Base-by-base conservation (phyloP, 2,329 filamentous ascomycete species). In the Fusarium cicatricum region DNA sequence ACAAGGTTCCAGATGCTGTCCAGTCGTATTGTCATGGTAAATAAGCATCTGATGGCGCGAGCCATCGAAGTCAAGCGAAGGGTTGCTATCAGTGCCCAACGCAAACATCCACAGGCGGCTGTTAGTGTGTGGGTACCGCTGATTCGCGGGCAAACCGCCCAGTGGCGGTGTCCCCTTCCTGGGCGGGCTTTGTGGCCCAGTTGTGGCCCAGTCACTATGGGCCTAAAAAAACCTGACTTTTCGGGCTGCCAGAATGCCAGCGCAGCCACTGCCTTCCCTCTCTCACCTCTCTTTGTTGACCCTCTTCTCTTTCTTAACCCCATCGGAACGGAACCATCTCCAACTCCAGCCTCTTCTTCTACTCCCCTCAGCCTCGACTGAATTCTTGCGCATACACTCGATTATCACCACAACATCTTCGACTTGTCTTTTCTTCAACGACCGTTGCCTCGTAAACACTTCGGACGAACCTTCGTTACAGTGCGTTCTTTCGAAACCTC, bases 201-300 rank as follows among this genome's bases (percentile, higher is more conserved):
- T 41, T 57, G 59, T 57, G 57, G 60, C 55, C 54, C 49, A 55
- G 61, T 55, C 59, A 58, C 63, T 55, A 52, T 29, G 33, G 52
- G 39, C 55, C 48, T 54, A 46, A 53, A 66, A 70, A 70, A 68
- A 62, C 68, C 67, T 68, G 69, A 71, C 66, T 71, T 71, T 71
- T 71, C 66, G 62, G 70, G 66, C 69, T 67, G 62, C 67, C 51
- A 60, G 42, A 53, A 58, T 60, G 65, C 62, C 57, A 58, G 51
- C 52, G 58, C 58, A 66, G 65, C 49, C 60, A 62, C 62, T 58
- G 54, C 54, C 29, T 44, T 51, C 45, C 28, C 37, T 69, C 66
- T 52, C 56, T 66, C 65, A 65, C 64, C 69, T 67, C 66, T 61
- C 65, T 67, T 69, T 68, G 59, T 66, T 66, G 63, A 60, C 65